Evolutionary conservation across 108 stramenopile genomes (phyloP).

Genomic region (Fistulifera solaris): DNA sequence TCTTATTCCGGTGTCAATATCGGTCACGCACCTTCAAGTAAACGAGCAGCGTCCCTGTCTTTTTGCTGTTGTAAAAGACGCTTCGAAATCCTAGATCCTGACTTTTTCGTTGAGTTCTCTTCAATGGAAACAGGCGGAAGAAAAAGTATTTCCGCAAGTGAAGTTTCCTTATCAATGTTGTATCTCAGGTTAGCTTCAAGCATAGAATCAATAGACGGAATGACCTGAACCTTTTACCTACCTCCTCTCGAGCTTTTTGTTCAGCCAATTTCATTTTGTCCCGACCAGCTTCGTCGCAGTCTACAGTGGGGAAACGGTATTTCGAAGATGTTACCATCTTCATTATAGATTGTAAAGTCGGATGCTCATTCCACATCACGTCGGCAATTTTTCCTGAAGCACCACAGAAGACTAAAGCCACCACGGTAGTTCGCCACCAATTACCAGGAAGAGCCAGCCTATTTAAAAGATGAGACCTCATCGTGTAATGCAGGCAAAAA

Average conservation of each 20-base stretch:
- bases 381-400: slow-evolving; percentile 36
- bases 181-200: not conserved
- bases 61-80: slow-evolving; percentile 4
- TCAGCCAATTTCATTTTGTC: slow-evolving; percentile 48
- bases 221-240: not conserved
- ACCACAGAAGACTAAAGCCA: slow-evolving; percentile 51
- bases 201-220: not conserved
- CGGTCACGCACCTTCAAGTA: not conserved
- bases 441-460: slow-evolving; percentile 47
- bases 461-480: not conserved
- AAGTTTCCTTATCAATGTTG: slow-evolving; percentile 42
- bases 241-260: slow-evolving; percentile 31
- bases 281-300: slow-evolving; percentile 47
- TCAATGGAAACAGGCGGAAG: slow-evolving; percentile 20
- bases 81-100: slow-evolving; percentile 4
- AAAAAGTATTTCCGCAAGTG: slow-evolving; percentile 53
- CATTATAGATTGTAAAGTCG: slow-evolving; percentile 54
- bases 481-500: not conserved
- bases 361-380: slow-evolving; percentile 43
- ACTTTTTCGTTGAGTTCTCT: slow-evolving; percentile 13
- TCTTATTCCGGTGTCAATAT: not conserved
- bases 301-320: slow-evolving; percentile 72
- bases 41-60: not conserved
- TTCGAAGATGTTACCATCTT: slow-evolving; percentile 66
- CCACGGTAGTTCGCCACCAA: slow-evolving; percentile 68